Conservation (phyloP, 306 rosid species). For the Vigna hirtella region DNA sequence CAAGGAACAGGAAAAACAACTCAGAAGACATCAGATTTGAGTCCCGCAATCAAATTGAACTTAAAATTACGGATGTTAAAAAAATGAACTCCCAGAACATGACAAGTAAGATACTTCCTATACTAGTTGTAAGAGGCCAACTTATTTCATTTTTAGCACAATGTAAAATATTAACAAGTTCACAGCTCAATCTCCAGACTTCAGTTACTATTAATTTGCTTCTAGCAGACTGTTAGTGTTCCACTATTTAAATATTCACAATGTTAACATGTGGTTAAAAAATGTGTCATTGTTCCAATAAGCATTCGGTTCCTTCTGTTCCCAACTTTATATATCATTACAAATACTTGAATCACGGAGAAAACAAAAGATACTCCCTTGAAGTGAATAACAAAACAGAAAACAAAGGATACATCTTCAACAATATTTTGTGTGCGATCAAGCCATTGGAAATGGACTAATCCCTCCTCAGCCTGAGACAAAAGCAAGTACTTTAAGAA, state of each 20-base stretch:
- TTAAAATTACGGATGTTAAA: not conserved
- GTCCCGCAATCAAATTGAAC: not conserved
- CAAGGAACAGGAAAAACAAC: slow-evolving; percentile 2
- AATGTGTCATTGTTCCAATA: not conserved
- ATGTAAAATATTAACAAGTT: slow-evolving; percentile 13
- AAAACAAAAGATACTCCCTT: not conserved
- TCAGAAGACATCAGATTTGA: not conserved
- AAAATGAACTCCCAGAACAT: not conserved
- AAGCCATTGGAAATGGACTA: slow-evolving; percentile 94
- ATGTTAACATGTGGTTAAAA: not conserved
- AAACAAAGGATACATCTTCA: slow-evolving; percentile 89
- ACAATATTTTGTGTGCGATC: slow-evolving; percentile 78
- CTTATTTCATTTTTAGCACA: slow-evolving; percentile 21
- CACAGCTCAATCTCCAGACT: not conserved
- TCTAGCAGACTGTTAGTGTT: not conserved
- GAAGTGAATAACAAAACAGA: not conserved
- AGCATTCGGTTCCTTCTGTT: not conserved
- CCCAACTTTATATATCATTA: slow-evolving; percentile 1
- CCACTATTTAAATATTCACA: not conserved
- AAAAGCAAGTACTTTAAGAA: slow-evolving; percentile 29
- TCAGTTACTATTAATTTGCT: not conserved
- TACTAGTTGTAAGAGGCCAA: not conserved
- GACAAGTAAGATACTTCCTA: not conserved
- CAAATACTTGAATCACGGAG: not conserved
- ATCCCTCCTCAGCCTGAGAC: slow-evolving; percentile 88